Base-by-base conservation (phyloP, 2,329 filamentous ascomycete species). In the Scytalidium sp. region DNA sequence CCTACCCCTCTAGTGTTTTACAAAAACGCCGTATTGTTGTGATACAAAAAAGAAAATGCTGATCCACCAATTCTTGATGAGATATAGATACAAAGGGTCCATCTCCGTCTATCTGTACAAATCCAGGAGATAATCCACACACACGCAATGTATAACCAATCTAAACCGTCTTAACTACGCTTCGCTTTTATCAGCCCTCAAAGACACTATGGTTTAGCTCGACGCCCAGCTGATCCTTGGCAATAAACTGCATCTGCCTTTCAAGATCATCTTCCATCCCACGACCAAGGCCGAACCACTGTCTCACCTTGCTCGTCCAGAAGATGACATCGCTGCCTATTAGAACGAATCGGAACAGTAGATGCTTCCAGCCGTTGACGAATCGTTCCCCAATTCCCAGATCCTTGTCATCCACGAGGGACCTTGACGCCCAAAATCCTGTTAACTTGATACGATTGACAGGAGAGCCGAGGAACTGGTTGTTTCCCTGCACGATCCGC, bases 211-310 rank as follows among this genome's bases (percentile, higher is more conserved):
- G 90, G 65, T 96, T 88, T 57, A 97, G 70, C 68, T 97, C 92
- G 3, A 97, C 83, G 0, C 94, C 94, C 71, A 94, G 91, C 48
- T 67, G 67, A 59, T 95, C 92, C 65, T 88, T 90, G 1, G 92
- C 93, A 76, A 97, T 88, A 50, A 78, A 81, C 69, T 81, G 85
- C 91, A 97, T 95, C 59, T 87, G 81, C 63, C 81, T 80, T 74
- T 97, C 94, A 54, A 97, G 84, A 66, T 93, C 90, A 64, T 97
- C 93, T 66, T 97, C 94, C 88, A 97, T 94, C 0, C 92, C 92
- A 9, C 84, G 79, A 0, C 92, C 90, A 2, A 84, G 68, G 0
- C 89, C 88, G 11, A 97, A 64, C 65, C 81, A 79, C 71, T 97
- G 92, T 57, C 83, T 79, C 6, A 95, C 45, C 71, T 88, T 89